Percentiles rank a stretch among this genome's conserved stretches.
Evolutionary conservation across 2,329 filamentous ascomycete species (phyloP).

Genomic region (Gaeumannomyces sp.): DNA sequence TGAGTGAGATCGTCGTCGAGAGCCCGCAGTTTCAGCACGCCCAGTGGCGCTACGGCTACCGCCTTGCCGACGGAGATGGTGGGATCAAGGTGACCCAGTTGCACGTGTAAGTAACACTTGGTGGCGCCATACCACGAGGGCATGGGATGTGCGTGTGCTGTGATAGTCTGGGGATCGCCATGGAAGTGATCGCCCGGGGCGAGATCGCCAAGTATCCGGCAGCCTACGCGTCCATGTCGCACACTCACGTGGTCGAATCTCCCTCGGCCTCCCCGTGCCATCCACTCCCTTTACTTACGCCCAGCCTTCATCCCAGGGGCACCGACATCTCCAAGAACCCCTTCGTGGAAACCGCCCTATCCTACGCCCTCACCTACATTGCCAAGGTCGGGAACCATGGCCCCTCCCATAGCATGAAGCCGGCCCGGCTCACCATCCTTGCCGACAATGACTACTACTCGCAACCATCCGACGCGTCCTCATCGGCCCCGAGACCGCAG

Average conservation of each 20-base stretch:
- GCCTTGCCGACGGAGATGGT: conserved; percentile 62
- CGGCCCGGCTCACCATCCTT: conserved; percentile 75
- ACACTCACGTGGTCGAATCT: neutral
- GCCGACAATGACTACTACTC: conserved; percentile 98
- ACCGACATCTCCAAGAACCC: conserved; percentile 53
- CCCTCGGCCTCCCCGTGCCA: neutral
- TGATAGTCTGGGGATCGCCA: neutral
- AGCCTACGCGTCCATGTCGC: neutral
- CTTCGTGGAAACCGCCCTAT: conserved; percentile 88
- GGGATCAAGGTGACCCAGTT: conserved; percentile 77
- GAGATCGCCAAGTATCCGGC: neutral
- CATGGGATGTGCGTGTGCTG: neutral
- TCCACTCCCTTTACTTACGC: neutral
- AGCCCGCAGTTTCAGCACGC: conserved; percentile 89
- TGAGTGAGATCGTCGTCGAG: conserved; percentile 72
- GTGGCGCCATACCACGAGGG: neutral
- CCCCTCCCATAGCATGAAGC: conserved; percentile 48
- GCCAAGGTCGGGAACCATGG: conserved; percentile 33
- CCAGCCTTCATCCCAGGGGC: conserved; percentile 29
- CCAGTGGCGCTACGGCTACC: conserved; percentile 81
- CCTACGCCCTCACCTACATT: conserved; percentile 82
- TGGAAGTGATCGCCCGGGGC: neutral
- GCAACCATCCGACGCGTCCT: conserved; percentile 39
- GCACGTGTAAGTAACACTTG: conserved; percentile 56
- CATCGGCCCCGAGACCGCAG: conserved; percentile 21